phyloP scores from a whole-genome alignment of 352 stramenopile genomes.

The Phytophthora multivora region DNA sequence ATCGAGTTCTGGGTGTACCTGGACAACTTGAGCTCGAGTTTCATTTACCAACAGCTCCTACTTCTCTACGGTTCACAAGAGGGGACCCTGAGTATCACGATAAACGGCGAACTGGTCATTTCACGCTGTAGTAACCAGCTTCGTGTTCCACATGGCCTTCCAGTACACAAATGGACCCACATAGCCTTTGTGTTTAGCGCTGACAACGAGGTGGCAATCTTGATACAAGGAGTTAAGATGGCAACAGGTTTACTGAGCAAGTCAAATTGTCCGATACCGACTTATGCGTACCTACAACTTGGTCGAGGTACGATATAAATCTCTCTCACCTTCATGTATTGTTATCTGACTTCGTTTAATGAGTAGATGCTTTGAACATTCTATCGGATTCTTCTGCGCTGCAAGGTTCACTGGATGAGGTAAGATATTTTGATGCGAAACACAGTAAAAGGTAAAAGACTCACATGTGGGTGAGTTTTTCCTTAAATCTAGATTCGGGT shows the following conservation, averaged over 20 bases:
- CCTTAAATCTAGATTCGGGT: constrained; percentile 35
- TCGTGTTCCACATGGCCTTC: constrained; percentile 38
- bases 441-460: neutral
- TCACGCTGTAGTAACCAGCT: constrained; percentile 37
- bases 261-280: constrained; percentile 27
- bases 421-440: constrained; percentile 11
- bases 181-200: constrained; percentile 37
- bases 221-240: constrained; percentile 35
- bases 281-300: constrained; percentile 42
- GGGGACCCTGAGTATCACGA: constrained; percentile 13
- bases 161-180: constrained; percentile 39
- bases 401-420: constrained; percentile 51
- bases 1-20: constrained; percentile 53
- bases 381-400: constrained; percentile 23
- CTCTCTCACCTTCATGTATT: neutral
- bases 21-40: constrained; percentile 11
- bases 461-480: neutral
- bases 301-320: constrained; percentile 38
- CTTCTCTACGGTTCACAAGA: constrained; percentile 40
- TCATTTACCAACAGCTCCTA: constrained; percentile 27
- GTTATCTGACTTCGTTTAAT: constrained; percentile 2
- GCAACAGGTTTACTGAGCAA: constrained; percentile 22
- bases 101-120: constrained; percentile 33
- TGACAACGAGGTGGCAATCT: constrained; percentile 25
- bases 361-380: constrained; percentile 30